A percentile compares a stretch with the other conserved stretches of the same genome.
Conservation (phyloP, 164 flowering plant genomes). For the Protea cynaroides region DNA sequence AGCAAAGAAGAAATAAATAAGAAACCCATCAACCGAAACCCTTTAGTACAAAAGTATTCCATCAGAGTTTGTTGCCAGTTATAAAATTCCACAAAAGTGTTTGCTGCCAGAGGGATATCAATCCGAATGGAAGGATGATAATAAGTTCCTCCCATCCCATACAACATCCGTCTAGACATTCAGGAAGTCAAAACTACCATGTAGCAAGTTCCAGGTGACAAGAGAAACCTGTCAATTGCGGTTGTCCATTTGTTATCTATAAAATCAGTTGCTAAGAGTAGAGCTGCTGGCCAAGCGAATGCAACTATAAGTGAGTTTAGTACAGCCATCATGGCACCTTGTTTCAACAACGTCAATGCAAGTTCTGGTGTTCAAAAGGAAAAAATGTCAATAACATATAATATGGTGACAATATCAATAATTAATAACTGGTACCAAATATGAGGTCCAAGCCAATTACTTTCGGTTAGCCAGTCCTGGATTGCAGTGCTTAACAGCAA, state of each 20-base stretch:
- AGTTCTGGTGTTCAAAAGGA: slow-evolving; percentile 41
- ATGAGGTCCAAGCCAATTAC: slow-evolving; percentile 40
- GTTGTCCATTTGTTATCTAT: slow-evolving; percentile 97
- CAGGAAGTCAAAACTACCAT: not conserved
- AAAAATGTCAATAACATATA: slow-evolving; percentile 5
- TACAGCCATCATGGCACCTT: slow-evolving; percentile 98
- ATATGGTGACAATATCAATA: not conserved
- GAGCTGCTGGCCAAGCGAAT: slow-evolving; percentile 93
- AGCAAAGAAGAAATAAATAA: not conserved
- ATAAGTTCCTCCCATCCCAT: not conserved
- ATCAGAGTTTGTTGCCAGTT: not conserved
- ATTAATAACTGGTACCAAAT: slow-evolving; percentile 1
- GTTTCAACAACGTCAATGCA: slow-evolving; percentile 83
- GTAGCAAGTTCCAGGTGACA: not conserved
- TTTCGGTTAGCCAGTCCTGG: slow-evolving; percentile 97
- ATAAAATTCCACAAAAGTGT: too few relatives aligned
- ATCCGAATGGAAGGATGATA: not conserved
- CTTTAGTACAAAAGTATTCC: not conserved
- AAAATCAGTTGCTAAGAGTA: slow-evolving; percentile 70
- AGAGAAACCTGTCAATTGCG: slow-evolving; percentile 78
- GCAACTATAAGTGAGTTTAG: slow-evolving; percentile 72
- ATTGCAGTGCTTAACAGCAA: slow-evolving; percentile 97
- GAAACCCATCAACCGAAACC: not conserved
- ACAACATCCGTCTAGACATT: not conserved
- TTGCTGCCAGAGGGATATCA: not conserved